Evolutionary conservation across 192 early-diverging fungal genomes (phyloP), one percentile per base, ranked within the genome.

Genomic region (Pecoramyces ruminantium): DNA sequence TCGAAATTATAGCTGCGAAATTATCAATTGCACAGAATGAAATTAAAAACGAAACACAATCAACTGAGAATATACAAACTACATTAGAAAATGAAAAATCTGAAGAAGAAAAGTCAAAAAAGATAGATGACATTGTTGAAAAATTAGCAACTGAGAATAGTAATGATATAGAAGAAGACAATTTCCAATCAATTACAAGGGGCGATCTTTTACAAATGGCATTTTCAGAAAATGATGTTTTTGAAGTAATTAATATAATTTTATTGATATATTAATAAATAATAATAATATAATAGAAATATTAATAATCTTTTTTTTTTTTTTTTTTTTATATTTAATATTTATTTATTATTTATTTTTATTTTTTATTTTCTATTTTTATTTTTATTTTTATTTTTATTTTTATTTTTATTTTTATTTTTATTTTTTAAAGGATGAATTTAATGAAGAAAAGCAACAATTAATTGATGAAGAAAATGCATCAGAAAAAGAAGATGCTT

Each of bases 181-280:
- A 82, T 13, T 80, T 51, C 17, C 38, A 82, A 78, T 78, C 82
- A 30, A 90, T 91, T 38, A 87, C 89, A 5, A 94, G 95, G 81
- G 89, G 92, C 42, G 93, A 96, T 30, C 86, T 99, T 38, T 94
- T 99, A 38, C 92, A 93, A 79, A 91, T 95, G 82, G 97, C 97
- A 21, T 99, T 99, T 88, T 94, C 96, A 15, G 93, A 96, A 80
- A 96, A 99, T 81, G 92, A 97, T 81, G 92, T 98, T 28, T 90
- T 94, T 5, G 92, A 91, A 58, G 87, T 81, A n/a, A 39, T 39
- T 39, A 39, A 13, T 39, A 39, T 13, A 13, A 14, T 39, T n/a
- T n/a, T n/a, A n/a, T n/a, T n/a, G n/a, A n/a, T n/a, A n/a, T n/a
- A n/a, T n/a, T n/a, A n/a, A n/a, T n/a, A n/a, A n/a, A n/a, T n/a